phyloP scores from a whole-genome alignment of 805 yeast genomes.

The Saccharomycopsis sp. region DNA sequence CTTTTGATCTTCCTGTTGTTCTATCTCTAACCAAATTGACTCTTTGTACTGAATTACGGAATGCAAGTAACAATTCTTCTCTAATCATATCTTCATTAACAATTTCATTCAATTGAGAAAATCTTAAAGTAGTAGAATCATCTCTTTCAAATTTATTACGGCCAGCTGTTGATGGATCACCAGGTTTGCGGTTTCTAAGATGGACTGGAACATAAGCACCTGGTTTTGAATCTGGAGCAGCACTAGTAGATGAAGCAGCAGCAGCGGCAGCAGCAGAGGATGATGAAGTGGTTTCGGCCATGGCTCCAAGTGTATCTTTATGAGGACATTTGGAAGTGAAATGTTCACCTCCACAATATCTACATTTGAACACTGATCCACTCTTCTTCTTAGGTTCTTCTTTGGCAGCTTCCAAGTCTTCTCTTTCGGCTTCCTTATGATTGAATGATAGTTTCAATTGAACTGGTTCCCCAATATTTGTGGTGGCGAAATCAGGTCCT shows the following conservation, averaged over 20 bases:
- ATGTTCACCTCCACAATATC: constrained; percentile 91
- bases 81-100: constrained; percentile 77
- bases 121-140: constrained; percentile 78
- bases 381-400: constrained; percentile 36
- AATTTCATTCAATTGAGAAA: constrained; percentile 80
- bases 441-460: constrained; percentile 62
- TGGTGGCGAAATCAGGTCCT: constrained; percentile 84
- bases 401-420: constrained; percentile 46
- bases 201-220: constrained; percentile 35
- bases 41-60: constrained; percentile 46
- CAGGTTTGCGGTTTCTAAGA: constrained; percentile 34
- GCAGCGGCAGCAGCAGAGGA: constrained; percentile 18
- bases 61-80: constrained; percentile 57
- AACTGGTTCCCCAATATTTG: constrained; percentile 80
- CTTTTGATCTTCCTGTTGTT: constrained; percentile 90
- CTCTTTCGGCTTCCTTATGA: constrained; percentile 71
- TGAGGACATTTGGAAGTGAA: constrained; percentile 93
- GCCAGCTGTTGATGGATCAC: constrained; percentile 26
- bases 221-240: constrained; percentile 24
- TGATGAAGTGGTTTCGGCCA: constrained; percentile 24
- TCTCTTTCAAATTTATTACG: constrained; percentile 28
- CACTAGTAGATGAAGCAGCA: constrained; percentile 27
- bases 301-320: constrained; percentile 68
- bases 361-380: constrained; percentile 54
- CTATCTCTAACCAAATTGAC: constrained; percentile 80